phyloP scores from a whole-genome alignment of 495 filamentous ascomycete genomes.

The Penicillium chermesinum region DNA sequence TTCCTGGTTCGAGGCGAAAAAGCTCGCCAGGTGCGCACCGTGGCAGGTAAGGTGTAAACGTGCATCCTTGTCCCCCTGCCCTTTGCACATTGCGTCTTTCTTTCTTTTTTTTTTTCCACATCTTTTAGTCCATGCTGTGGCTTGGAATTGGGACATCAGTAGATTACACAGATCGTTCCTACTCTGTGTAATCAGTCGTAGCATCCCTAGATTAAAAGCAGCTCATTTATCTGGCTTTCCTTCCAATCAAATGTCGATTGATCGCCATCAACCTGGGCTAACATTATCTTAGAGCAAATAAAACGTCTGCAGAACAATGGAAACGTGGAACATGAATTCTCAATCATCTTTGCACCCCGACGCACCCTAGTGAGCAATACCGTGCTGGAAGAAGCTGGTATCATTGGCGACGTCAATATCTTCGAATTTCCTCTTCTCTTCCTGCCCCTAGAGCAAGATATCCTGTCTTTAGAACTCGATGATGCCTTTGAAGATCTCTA shows the following conservation, averaged over 20 bases:
- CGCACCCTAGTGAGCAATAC: conserved; percentile 88
- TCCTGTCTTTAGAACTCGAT: conserved; percentile 86
- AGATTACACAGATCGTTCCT: conserved; percentile 53
- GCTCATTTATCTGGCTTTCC: conserved; percentile 45
- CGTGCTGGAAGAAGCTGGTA: conserved; percentile 87
- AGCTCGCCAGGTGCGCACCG: conserved; percentile 68
- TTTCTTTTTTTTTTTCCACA: too few species aligned
- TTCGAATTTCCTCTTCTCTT: conserved; percentile 83
- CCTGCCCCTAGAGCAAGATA: conserved; percentile 82
- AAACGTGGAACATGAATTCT: conserved; percentile 88
- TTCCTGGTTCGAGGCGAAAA: conserved; percentile 89
- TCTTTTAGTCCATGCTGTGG: neutral
- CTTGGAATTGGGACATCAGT: conserved; percentile 42
- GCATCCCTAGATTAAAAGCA: conserved; percentile 57
- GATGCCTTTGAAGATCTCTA: conserved; percentile 83
- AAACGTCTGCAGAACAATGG: conserved; percentile 79
- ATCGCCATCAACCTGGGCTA: conserved; percentile 55
- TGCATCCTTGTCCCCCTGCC: conserved; percentile 13
- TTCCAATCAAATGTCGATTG: conserved; percentile 27
- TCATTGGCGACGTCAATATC: conserved; percentile 87
- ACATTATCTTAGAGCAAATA: conserved; percentile 73
- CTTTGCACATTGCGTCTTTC: too few species aligned
- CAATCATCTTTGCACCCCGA: conserved; percentile 87
- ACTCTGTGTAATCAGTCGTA: conserved; percentile 62
- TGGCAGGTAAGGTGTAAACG: conserved; percentile 68